These are phyloP conservation scores for Mycena amicta DNA, from an alignment of 768 basidiomycete species.

Conservation along the genomic window DNA sequence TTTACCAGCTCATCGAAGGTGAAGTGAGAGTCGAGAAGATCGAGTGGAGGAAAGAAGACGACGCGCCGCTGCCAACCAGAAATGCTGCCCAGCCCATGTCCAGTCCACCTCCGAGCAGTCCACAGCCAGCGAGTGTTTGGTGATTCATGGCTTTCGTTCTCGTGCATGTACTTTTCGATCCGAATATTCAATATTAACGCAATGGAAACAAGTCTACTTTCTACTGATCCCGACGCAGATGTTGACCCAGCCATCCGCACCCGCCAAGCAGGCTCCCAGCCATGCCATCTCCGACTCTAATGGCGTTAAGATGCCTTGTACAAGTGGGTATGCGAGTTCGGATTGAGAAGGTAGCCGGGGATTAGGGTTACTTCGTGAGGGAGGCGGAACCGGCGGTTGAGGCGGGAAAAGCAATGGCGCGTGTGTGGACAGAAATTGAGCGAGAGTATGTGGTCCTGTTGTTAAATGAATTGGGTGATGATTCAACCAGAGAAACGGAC, in stretches of 20 bases:
- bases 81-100: conserved; percentile 16
- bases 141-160: neutral
- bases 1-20: conserved; percentile 92
- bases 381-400: conserved; percentile 45
- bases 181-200: neutral
- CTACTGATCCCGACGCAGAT: conserved; percentile 71
- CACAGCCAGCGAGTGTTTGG: conserved; percentile 21
- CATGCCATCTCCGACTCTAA: conserved; percentile 90
- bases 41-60: conserved; percentile 51
- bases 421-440: conserved; percentile 66
- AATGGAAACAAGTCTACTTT: conserved; percentile 22
- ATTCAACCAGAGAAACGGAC: conserved; percentile 43
- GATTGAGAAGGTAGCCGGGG: conserved; percentile 37
- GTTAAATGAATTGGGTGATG: conserved; percentile 52
- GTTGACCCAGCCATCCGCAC: conserved; percentile 95
- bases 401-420: conserved; percentile 80
- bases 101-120: conserved; percentile 20
- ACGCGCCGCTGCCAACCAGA: conserved; percentile 10
- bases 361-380: conserved; percentile 42
- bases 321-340: conserved; percentile 72
- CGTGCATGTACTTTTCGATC: neutral
- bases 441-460: conserved; percentile 69
- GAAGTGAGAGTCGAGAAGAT: conserved; percentile 94
- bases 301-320: conserved; percentile 86
- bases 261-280: conserved; percentile 89